phyloP scores from a whole-genome alignment of 345 rosid species.

The Corchorus olitorius region DNA sequence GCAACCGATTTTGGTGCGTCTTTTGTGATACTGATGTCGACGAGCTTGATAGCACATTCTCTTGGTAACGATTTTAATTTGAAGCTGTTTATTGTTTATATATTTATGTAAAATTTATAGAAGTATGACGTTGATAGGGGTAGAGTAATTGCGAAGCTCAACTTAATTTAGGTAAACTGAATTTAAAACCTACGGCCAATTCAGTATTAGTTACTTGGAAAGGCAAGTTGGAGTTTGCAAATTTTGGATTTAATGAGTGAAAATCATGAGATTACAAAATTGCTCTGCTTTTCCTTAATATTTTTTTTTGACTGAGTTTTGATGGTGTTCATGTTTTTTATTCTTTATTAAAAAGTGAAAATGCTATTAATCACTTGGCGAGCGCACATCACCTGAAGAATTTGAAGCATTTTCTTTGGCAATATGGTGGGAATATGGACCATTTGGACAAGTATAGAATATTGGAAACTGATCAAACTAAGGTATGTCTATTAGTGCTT shows the following conservation, averaged over 20 bases:
- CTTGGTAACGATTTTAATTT: slow-evolving; percentile 48
- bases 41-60: slow-evolving; percentile 67
- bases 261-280: slow-evolving; percentile 9
- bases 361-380: slow-evolving; percentile 72
- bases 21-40: slow-evolving; percentile 72
- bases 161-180: background rate
- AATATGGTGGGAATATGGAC: slow-evolving; percentile 67
- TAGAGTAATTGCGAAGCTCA: background rate
- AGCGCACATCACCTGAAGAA: slow-evolving; percentile 71
- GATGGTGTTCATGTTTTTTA: slow-evolving; percentile 1
- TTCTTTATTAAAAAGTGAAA: slow-evolving; percentile 38
- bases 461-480: slow-evolving; percentile 54
- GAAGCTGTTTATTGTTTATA: background rate
- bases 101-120: background rate
- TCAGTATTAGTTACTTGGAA: background rate
- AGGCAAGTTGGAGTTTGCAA: background rate
- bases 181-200: background rate
- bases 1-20: slow-evolving; percentile 78
- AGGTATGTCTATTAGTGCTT: slow-evolving; percentile 40
- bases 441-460: slow-evolving; percentile 53
- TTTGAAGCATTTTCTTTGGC: slow-evolving; percentile 79
- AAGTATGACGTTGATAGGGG: background rate
- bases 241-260: slow-evolving; percentile 2
- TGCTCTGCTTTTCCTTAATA: background rate
- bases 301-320: background rate